These are phyloP conservation scores for Pseudomicrostroma phylloplanum DNA, from an alignment of 1,284 basidiomycete genomes.

Conservation along the genomic window DNA sequence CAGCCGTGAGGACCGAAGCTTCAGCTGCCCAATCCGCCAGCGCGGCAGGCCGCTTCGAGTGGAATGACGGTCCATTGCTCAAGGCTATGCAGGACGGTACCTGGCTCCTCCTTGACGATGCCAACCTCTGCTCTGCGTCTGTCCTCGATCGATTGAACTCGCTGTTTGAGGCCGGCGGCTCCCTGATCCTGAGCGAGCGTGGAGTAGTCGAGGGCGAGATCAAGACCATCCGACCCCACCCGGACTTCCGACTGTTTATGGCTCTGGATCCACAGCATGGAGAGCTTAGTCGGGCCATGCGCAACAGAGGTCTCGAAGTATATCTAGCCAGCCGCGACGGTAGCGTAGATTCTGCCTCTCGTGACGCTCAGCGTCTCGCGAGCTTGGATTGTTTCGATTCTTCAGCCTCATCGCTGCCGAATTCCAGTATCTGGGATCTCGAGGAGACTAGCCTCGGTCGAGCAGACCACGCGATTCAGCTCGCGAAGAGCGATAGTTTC, in stretches of 20 bases:
- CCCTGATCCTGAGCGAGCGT: conserved; percentile 77
- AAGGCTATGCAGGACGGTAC: conserved; percentile 76
- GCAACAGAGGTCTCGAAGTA: conserved; percentile 91
- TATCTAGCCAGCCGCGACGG: conserved; percentile 28
- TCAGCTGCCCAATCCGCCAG: neutral
- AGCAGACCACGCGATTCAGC: too few relatives aligned
- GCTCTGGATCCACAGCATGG: conserved; percentile 82
- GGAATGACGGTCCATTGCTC: conserved; percentile 93
- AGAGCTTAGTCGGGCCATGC: conserved; percentile 94
- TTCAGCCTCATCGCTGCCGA: too few relatives aligned
- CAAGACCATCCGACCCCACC: conserved; percentile 72
- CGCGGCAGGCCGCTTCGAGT: conserved; percentile 68
- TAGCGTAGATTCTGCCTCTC: conserved; percentile 6
- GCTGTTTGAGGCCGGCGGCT: conserved; percentile 80
- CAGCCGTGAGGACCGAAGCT: neutral
- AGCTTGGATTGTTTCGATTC: too few relatives aligned
- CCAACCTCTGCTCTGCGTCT: conserved; percentile 89
- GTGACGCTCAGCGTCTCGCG: neutral
- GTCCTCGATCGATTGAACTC: conserved; percentile 96
- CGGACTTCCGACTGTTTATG: conserved; percentile 89
- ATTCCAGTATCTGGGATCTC: too few relatives aligned
- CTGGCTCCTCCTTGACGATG: conserved; percentile 87
- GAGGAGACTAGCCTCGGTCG: too few relatives aligned
- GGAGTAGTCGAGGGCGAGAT: conserved; percentile 74
- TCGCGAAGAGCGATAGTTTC: too few relatives aligned